Conservation (phyloP, 1,284 basidiomycete species). For the Cutaneotrichosporon arboriforme region DNA sequence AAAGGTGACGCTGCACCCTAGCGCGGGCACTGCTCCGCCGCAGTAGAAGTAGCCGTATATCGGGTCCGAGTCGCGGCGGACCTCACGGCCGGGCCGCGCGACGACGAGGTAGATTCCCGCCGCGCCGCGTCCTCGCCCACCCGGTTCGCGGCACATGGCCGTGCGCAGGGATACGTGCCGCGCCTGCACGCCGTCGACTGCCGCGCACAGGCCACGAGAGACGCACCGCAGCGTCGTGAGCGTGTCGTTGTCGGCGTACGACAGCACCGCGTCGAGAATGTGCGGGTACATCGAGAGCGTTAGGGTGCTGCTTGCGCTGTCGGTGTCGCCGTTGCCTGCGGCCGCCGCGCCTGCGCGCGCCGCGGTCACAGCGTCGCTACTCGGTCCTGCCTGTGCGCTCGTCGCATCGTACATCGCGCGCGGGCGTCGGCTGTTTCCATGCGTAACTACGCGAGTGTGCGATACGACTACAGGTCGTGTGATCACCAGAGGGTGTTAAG, state of each 20-base stretch:
- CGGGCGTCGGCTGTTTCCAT: too few species aligned
- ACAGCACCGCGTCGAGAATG: neutral
- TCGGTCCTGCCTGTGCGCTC: too few species aligned
- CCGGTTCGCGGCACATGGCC: neutral
- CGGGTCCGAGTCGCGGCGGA: neutral
- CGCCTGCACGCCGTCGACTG: neutral
- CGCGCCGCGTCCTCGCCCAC: neutral
- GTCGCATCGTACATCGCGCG: too few species aligned
- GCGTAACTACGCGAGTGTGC: too few species aligned
- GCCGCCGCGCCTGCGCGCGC: too few species aligned
- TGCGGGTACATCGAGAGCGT: slow-evolving; percentile 1
- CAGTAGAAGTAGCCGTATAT: neutral
- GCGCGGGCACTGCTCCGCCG: neutral
- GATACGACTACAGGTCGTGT: too few species aligned
- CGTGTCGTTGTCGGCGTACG: neutral
- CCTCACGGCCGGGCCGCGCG: neutral
- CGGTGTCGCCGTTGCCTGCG: too few species aligned
- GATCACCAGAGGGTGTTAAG: too few species aligned
- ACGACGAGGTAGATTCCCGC: neutral
- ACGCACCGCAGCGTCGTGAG: neutral
- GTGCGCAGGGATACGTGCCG: neutral
- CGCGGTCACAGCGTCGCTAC: too few species aligned
- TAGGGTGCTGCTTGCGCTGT: neutral
- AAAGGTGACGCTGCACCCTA: neutral
- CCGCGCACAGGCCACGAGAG: neutral